Base-by-base conservation (phyloP, 2,329 filamentous ascomycete species). In the Calonectria hongkongensis region DNA sequence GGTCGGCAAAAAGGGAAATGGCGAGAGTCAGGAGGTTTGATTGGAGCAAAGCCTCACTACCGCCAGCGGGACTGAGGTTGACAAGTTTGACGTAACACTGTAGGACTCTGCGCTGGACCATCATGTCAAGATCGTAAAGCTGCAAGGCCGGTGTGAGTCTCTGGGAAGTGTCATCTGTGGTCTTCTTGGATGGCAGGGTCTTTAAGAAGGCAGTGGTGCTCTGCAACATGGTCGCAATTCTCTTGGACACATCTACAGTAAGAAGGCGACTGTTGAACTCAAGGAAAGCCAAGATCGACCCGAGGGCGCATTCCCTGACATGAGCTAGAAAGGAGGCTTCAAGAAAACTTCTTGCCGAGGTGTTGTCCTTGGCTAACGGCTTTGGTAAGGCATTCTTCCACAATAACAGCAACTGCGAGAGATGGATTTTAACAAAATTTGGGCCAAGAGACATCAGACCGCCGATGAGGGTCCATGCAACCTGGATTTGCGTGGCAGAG, bases 321-420 rank as follows among this genome's bases (percentile, higher is more conserved):
- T 99, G 97, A 0, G 96, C 94, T 18, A 99, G 88, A 81, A 98
- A 99, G 45, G 95, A 98, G 4, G 96, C 92, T 82, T 99, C 97
- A 9, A 98, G 87, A 64, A 95, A 89, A 74, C 94, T 96, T 66
- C 96, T 91, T 74, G 96, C 92, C 0, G 93, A 91, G 64, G 95
- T 95, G 77, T 97, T 97, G 77, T 98, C 96, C 82, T 95, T 97
- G 41, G 95, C 93, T n/a, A 98, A 85, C 7, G 97, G 96, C 80
- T 97, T 98, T 0, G 97, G 96, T 13, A 99, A 88, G 0, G 97
- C 96, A 83, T 98, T 99, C 84, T 98, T 98, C 97, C 97, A 99
- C 8, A 99, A 87, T 10, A 99, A 87, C 69, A 99, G 91, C 27
- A 99, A 88, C 81, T 99, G 97, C 2, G 96, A 96, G 9, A 99